Evolutionary conservation across 495 filamentous ascomycete genomes (phyloP).

Genomic region (Tuber microsphaerosporum): DNA sequence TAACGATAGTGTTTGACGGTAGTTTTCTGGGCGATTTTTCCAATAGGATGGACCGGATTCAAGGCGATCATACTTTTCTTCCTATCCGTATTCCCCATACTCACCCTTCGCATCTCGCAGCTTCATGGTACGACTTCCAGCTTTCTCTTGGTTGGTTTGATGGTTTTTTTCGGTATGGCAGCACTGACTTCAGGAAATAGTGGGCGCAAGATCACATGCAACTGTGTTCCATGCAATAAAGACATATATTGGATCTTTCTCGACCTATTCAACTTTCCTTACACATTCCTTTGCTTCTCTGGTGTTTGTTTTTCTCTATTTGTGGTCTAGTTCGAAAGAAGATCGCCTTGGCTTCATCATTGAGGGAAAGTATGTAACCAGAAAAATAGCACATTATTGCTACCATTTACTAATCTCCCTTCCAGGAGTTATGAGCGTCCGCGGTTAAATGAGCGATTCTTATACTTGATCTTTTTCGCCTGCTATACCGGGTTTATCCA

Average conservation of each 20-base stretch:
- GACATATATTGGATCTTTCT: conserved; percentile 50
- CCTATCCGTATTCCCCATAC: conserved; percentile 58
- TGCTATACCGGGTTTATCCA: conserved; percentile 62
- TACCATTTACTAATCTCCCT: conserved; percentile 11
- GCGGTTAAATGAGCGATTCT: conserved; percentile 76
- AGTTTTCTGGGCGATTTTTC: conserved; percentile 85
- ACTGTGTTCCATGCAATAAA: conserved; percentile 60
- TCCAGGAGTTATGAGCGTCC: conserved; percentile 57
- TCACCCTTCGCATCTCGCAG: conserved; percentile 76
- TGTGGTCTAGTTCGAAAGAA: conserved; percentile 61
- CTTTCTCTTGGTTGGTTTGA: background rate
- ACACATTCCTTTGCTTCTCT: conserved; percentile 73
- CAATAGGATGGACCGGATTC: conserved; percentile 65
- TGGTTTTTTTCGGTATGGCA: background rate
- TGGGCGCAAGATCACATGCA: conserved; percentile 60
- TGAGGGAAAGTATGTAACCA: conserved; percentile 50
- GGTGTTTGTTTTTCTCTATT: conserved; percentile 74
- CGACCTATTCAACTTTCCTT: conserved; percentile 58
- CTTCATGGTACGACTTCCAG: conserved; percentile 55
- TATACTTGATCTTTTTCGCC: conserved; percentile 70
- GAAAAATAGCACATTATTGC: background rate
- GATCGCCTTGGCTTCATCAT: conserved; percentile 67
- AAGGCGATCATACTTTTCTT: conserved; percentile 68
- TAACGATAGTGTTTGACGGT: conserved; percentile 21
- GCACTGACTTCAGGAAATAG: conserved; percentile 28